A percentile compares a stretch with the other conserved stretches of the same genome.
Evolutionary conservation across 305 asterid species (phyloP).

Genomic region (Rubia balearica): DNA sequence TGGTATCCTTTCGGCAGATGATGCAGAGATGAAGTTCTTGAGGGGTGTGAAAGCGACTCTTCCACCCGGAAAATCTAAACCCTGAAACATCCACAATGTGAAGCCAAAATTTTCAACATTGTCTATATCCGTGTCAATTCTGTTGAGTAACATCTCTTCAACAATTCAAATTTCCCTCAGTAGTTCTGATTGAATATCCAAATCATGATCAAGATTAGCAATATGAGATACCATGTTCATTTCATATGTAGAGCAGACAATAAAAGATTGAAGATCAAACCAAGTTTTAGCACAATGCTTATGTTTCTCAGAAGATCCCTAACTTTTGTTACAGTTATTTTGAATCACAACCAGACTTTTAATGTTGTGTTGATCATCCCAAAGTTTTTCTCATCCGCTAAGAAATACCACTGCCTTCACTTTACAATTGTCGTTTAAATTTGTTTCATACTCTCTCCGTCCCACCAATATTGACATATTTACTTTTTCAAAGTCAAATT

Average conservation of each 20-base stretch:
- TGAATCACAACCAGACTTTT: conserved; percentile 1
- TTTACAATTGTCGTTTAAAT: neutral
- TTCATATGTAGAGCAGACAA: too few species aligned
- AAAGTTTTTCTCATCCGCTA: conserved; percentile 4
- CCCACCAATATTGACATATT: too few species aligned
- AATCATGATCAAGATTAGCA: neutral
- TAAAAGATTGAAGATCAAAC: too few species aligned
- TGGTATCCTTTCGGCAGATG: conserved; percentile 54
- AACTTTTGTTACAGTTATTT: neutral
- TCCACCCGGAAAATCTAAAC: conserved; percentile 78
- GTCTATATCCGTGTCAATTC: neutral
- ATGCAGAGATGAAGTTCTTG: conserved; percentile 62
- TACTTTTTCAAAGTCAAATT: too few species aligned
- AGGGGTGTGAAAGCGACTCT: conserved; percentile 46
- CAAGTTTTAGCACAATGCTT: too few species aligned
- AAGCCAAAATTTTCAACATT: neutral
- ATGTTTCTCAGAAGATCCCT: neutral
- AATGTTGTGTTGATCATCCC: neutral
- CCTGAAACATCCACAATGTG: conserved; percentile 28
- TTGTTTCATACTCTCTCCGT: too few species aligned
- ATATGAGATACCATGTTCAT: neutral
- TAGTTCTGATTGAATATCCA: neutral
- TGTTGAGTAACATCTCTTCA: too few species aligned
- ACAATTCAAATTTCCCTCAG: neutral
- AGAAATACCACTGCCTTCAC: neutral